phyloP scores from a whole-genome alignment of 306 rosid species.

The Oemleria cerasiformis region DNA sequence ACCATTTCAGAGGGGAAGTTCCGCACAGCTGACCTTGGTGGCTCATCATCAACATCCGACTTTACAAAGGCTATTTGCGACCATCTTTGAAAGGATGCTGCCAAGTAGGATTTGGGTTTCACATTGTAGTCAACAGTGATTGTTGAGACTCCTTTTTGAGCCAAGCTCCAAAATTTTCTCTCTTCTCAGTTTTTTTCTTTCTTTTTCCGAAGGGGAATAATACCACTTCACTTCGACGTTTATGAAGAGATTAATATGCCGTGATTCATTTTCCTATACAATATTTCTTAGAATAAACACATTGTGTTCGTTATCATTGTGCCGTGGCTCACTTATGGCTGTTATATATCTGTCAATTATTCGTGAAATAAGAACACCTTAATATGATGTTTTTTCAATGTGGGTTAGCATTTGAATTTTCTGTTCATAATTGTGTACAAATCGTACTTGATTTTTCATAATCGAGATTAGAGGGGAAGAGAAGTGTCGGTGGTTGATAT shows the following conservation, averaged over 20 bases:
- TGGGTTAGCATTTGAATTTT: not conserved
- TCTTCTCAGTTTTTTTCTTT: conserved; percentile 10
- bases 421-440: too few relatives aligned
- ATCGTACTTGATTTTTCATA: too few relatives aligned
- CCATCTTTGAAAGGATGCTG: conserved; percentile 54
- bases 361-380: not conserved
- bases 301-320: not conserved
- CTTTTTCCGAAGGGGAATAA: conserved; percentile 28
- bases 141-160: conserved; percentile 28
- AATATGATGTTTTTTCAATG: not conserved
- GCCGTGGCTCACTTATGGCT: not conserved
- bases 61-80: conserved; percentile 74
- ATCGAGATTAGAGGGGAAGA: too few relatives aligned
- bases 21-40: conserved; percentile 97
- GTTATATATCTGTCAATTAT: not conserved
- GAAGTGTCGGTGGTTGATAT: not conserved
- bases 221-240: conserved; percentile 44
- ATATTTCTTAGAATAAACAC: not conserved
- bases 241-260: conserved; percentile 16
- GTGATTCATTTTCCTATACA: not conserved
- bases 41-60: conserved; percentile 67
- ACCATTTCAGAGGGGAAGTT: conserved; percentile 89
- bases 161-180: conserved; percentile 27
- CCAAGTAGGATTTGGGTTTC: conserved; percentile 18
- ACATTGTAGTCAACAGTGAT: conserved; percentile 29